phyloP scores from a whole-genome alignment of 129 eudicot genomes.

The Apium graveolens region DNA sequence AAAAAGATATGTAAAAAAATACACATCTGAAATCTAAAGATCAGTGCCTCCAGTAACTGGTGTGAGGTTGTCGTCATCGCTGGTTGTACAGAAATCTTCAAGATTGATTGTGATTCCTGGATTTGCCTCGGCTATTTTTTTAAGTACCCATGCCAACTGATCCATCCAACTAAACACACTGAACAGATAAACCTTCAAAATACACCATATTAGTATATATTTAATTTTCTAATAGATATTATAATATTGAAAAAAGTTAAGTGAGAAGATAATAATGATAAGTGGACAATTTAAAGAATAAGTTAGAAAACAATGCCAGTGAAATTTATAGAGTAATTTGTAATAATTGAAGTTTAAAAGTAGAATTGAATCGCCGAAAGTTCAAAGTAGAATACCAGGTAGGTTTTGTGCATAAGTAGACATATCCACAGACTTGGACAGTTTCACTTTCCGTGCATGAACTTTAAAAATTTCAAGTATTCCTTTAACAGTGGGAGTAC shows the following conservation, averaged over 20 bases:
- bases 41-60: too few species aligned
- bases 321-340: constrained; percentile 3
- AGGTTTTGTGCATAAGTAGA: constrained; percentile 64
- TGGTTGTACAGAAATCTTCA: too few species aligned
- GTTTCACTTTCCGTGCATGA: constrained; percentile 79
- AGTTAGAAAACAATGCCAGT: neutral
- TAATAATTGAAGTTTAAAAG: constrained; percentile 39
- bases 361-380: neutral
- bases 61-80: too few species aligned
- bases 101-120: too few species aligned
- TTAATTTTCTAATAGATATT: neutral
- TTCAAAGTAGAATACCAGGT: constrained; percentile 49
- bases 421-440: constrained; percentile 81
- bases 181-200: too few species aligned
- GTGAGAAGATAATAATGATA: neutral
- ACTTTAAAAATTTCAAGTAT: constrained; percentile 77
- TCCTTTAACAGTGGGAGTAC: constrained; percentile 92
- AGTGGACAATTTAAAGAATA: neutral
- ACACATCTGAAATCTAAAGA: too few species aligned
- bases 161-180: too few species aligned
- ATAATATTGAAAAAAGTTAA: neutral
- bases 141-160: too few species aligned
- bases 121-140: too few species aligned
- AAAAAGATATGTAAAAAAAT: too few species aligned
- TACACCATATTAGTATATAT: too few species aligned